Percentiles rank a stretch among this genome's conserved stretches.
Conservation (phyloP, 176 grass and related monocot genomes). For the Triticum aestivum region DNA sequence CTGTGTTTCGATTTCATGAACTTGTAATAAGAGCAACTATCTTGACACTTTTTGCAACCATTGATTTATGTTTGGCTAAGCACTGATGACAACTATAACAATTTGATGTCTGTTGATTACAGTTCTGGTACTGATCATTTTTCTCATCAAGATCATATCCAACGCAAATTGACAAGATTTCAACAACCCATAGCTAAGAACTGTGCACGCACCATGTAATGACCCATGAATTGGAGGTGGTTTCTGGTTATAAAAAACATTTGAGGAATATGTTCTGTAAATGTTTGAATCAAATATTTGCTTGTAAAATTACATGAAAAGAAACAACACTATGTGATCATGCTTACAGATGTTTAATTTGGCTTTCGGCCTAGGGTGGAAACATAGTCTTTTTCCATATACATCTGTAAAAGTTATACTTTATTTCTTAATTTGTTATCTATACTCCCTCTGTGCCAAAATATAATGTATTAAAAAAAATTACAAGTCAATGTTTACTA, state of each 20-base stretch:
- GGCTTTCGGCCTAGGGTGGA: too few relatives aligned
- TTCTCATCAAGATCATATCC: neutral
- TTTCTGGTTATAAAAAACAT: neutral
- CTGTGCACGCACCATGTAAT: neutral
- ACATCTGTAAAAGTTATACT: too few relatives aligned
- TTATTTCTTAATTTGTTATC: too few relatives aligned
- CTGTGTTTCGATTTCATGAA: neutral
- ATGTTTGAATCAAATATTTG: too few relatives aligned
- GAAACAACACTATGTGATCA: too few relatives aligned
- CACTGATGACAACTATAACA: neutral
- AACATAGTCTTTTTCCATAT: too few relatives aligned
- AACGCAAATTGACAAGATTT: neutral
- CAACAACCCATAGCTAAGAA: neutral
- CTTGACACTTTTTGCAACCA: neutral
- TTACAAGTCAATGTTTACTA: too few relatives aligned
- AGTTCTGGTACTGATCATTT: neutral
- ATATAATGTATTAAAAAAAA: too few relatives aligned
- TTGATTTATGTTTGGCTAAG: neutral
- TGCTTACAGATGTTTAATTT: too few relatives aligned
- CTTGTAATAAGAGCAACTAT: slow-evolving; percentile 27
- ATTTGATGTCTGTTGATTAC: slow-evolving; percentile 3
- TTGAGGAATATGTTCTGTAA: neutral
- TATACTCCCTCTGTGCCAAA: too few relatives aligned
- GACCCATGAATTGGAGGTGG: neutral
- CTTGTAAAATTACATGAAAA: too few relatives aligned